A percentile compares a stretch with the other conserved stretches of the same genome.
Conservation (phyloP, 2,329 filamentous ascomycete species). For the Massarina eburnea region DNA sequence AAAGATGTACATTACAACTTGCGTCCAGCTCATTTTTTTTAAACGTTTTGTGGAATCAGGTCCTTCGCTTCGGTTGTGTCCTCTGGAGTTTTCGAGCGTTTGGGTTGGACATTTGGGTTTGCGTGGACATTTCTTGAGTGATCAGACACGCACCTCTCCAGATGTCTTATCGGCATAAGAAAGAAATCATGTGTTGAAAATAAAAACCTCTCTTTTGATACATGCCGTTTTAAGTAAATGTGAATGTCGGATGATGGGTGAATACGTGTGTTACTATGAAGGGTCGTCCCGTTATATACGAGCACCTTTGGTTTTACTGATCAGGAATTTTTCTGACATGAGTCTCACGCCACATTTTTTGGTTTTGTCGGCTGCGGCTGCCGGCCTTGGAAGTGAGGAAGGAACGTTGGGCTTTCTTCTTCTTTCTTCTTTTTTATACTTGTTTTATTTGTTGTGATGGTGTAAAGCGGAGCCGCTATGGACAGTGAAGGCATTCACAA, state of each 20-base stretch:
- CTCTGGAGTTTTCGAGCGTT: conserved; percentile 10
- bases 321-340: conserved; percentile 16
- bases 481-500: too few relatives aligned
- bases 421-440: too few relatives aligned
- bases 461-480: too few relatives aligned
- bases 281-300: too few relatives aligned
- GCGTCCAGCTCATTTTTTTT: not conserved
- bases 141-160: not conserved
- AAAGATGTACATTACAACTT: conserved; percentile 12
- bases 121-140: conserved; percentile 1
- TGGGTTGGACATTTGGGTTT: not conserved
- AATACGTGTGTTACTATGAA: too few relatives aligned
- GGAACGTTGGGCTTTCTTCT: too few relatives aligned
- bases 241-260: too few relatives aligned
- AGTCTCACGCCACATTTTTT: conserved; percentile 30
- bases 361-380: too few relatives aligned
- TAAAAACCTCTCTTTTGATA: too few relatives aligned
- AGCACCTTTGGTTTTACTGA: not conserved
- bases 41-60: conserved; percentile 4
- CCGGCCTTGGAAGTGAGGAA: too few relatives aligned
- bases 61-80: conserved; percentile 8
- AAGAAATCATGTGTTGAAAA: not conserved
- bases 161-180: not conserved
- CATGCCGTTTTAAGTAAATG: too few relatives aligned
- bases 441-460: too few relatives aligned